These are phyloP conservation scores for Ichthyophthirius multifiliis DNA, from an alignment of 169 alveolate species.

Conservation along the genomic window DNA sequence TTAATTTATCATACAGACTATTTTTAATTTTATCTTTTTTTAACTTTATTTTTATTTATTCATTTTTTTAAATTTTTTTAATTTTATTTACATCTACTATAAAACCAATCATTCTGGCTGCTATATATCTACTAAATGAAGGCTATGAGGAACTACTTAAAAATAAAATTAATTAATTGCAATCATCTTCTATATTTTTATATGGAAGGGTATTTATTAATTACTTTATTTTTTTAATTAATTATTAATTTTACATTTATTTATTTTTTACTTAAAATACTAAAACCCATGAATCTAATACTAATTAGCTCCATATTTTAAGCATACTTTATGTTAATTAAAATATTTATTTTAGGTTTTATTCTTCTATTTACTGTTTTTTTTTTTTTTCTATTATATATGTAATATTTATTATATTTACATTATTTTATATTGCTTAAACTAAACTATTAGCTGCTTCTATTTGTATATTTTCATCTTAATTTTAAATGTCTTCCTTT, in stretches of 20 bases:
- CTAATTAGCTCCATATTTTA: background rate
- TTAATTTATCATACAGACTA: conserved; percentile 15
- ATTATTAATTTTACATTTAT: background rate
- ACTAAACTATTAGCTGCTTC: conserved; percentile 5
- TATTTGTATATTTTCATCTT: conserved; percentile 17
- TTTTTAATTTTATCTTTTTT: conserved; percentile 25
- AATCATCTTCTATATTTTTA: background rate
- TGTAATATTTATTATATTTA: background rate
- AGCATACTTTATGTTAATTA: background rate
- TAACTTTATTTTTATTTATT: background rate
- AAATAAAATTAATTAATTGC: background rate
- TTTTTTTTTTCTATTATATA: background rate
- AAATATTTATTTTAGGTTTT: background rate
- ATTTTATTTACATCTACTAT: background rate
- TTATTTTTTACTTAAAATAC: conserved; percentile 7
- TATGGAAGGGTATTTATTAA: background rate
- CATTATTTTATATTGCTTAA: background rate
- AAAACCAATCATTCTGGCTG: conserved; percentile 3
- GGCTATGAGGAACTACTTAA: conserved; percentile 12
- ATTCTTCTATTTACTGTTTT: background rate
- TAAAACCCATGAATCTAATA: conserved; percentile 29
- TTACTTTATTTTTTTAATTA: background rate
- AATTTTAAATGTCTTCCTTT: conserved; percentile 22
- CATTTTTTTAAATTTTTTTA: background rate
- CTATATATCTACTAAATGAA: conserved; percentile 19